Percentiles rank a stretch among this genome's conserved stretches.
Evolutionary conservation across 2,329 filamentous ascomycete genomes (phyloP).

Genomic region (Fusarium transvaalense): DNA sequence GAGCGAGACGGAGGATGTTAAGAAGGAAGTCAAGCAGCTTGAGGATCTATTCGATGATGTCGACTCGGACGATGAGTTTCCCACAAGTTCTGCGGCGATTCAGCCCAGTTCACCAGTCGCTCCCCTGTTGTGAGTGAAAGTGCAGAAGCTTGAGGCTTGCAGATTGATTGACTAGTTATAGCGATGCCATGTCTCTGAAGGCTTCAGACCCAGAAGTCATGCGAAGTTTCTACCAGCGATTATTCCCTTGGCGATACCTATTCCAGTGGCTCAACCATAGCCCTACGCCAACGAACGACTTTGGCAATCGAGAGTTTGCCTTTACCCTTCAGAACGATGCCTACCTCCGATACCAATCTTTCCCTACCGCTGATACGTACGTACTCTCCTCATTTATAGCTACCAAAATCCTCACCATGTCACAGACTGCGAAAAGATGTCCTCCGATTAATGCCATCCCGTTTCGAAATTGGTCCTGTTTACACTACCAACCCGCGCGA

Average conservation of each 20-base stretch:
- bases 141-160: not conserved
- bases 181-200: constrained; percentile 55
- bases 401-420: constrained; percentile 12
- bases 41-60: constrained; percentile 71
- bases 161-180: constrained; percentile 22
- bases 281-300: constrained; percentile 85
- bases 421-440: constrained; percentile 88
- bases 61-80: constrained; percentile 73
- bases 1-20: constrained; percentile 47
- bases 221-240: constrained; percentile 92
- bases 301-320: constrained; percentile 93
- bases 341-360: constrained; percentile 90
- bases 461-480: constrained; percentile 98
- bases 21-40: constrained; percentile 63
- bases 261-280: constrained; percentile 99
- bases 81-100: constrained; percentile 59
- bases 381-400: constrained; percentile 5
- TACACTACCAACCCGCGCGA: constrained; percentile 95
- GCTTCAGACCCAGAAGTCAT: constrained; percentile 85
- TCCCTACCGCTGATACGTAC: constrained; percentile 66
- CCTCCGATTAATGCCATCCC: constrained; percentile 85
- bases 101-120: constrained; percentile 58
- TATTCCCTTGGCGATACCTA: constrained; percentile 93
- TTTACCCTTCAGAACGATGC: constrained; percentile 94
- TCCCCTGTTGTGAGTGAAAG: constrained; percentile 61